Base-by-base conservation (phyloP, 306 rosid genomes). In the Lathyrus oleraceus region DNA sequence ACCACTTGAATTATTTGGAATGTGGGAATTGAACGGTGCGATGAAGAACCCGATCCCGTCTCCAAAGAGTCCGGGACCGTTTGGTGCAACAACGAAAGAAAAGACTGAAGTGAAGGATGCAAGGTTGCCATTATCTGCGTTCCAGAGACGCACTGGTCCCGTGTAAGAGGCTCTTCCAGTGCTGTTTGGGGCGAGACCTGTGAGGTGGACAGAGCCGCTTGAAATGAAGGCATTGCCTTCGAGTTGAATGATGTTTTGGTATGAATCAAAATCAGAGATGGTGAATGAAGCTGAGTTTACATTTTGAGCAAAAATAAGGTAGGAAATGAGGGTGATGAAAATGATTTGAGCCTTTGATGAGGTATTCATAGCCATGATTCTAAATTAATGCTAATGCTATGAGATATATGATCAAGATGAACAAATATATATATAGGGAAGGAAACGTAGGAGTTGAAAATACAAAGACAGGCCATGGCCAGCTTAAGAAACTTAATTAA, bases 1-100 rank as follows among this genome's bases (percentile, higher is more conserved):
- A 1, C 76, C 88, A 5, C 6, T 21, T 0, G 88, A 81, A 25
- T 76, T 65, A 5, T 19, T 6, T 0, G 82, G 84, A 11, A 81
- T 59, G 19, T 10, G 0, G 1, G 79, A 53, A 0, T 36, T 64
- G 69, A 49, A 74, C 0, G 85, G 87, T 0, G 85, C 84, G 0
- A 85, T 35, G 77, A 85, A 85, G 62, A 84, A 80, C 2, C 83
- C 32, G 5, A 84, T 30, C 10, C 83, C 88, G 5, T 81, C 86
- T 6, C 78, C 84, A 1, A 65, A 39, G 1, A 15, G 61, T 4
- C 49, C 56, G 0, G 56, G 14, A 4, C 36, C 4, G 0, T 1
- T 13, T 13, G 78, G 45, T 10, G 58, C 47, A 0, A 76, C 28
- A 0, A 30, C 7, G 11, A 85, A 78, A 39, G 74, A 59, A 64